phyloP scores from a whole-genome alignment of 768 basidiomycete genomes.

The Hypholoma sublateritium region DNA sequence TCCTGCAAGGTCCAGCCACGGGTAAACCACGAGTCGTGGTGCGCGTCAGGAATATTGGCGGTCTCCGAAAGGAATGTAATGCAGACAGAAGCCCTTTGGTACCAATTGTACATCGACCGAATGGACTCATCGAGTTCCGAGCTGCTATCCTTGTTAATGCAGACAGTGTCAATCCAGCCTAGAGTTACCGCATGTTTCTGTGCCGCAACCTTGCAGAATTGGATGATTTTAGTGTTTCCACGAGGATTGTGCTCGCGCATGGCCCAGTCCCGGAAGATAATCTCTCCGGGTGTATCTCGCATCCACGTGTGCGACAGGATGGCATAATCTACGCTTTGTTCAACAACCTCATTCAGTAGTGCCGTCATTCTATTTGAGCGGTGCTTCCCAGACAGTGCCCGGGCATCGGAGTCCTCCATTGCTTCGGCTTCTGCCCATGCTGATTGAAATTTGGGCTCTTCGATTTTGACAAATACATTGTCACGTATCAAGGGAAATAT shows the following conservation, averaged over 20 bases:
- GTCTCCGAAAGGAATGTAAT: constrained; percentile 6
- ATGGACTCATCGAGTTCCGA: constrained; percentile 13
- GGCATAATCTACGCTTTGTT: constrained; percentile 5
- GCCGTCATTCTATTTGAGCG: too few relatives aligned
- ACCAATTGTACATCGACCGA: constrained; percentile 15
- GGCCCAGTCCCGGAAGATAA: constrained; percentile 2
- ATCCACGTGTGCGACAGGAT: constrained; percentile 15
- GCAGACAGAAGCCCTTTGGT: constrained; percentile 2
- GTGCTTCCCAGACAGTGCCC: too few relatives aligned
- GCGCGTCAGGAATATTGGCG: not conserved
- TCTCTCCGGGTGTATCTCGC: constrained; percentile 1
- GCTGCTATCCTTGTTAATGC: constrained; percentile 13
- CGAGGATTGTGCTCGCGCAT: not conserved
- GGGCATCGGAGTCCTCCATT: too few relatives aligned
- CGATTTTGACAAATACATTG: too few relatives aligned
- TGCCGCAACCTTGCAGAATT: constrained; percentile 4
- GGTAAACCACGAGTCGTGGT: constrained; percentile 8
- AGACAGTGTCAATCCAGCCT: constrained; percentile 2
- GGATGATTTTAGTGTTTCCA: constrained; percentile 5
- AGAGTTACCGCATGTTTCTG: constrained; percentile 1
- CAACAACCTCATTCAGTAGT: not conserved
- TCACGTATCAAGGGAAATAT: too few relatives aligned
- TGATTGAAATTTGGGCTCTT: too few relatives aligned
- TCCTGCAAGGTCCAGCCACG: constrained; percentile 9
- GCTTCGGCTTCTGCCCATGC: too few relatives aligned